These are phyloP conservation scores for Camelina laxa DNA, from an alignment of 345 rosid genomes.

Conservation along the genomic window DNA sequence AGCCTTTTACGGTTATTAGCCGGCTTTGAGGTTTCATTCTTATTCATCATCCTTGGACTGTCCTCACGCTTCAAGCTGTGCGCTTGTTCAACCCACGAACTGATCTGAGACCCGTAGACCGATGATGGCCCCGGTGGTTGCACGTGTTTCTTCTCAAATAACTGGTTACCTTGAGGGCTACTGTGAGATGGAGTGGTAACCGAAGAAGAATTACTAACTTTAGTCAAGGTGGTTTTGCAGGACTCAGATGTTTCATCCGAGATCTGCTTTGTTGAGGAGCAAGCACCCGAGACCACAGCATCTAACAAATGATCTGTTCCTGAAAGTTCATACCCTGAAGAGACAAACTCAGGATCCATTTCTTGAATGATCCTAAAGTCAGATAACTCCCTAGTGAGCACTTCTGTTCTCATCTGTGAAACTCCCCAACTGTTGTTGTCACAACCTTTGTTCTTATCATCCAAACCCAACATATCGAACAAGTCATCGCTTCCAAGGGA, in stretches of 20 bases:
- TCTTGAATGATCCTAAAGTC: constrained; percentile 47
- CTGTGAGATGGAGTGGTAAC: constrained; percentile 53
- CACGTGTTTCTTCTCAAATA: constrained; percentile 52
- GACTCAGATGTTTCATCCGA: constrained; percentile 71
- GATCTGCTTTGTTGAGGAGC: constrained; percentile 63
- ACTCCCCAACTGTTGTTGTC: constrained; percentile 46
- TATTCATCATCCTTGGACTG: constrained; percentile 70
- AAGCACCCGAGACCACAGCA: constrained; percentile 81
- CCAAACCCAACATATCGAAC: constrained; percentile 78
- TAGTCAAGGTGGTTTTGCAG: constrained; percentile 71
- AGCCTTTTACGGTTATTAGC: constrained; percentile 69
- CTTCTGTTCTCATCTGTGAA: constrained; percentile 46
- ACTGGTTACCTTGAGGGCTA: constrained; percentile 49
- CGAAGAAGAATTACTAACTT: constrained; percentile 64
- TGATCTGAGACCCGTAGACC: constrained; percentile 73
- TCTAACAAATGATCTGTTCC: constrained; percentile 82
- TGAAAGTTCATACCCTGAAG: constrained; percentile 49
- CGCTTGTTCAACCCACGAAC: constrained; percentile 85
- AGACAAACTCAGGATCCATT: constrained; percentile 46
- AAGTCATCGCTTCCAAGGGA: constrained; percentile 69
- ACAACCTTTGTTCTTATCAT: constrained; percentile 64
- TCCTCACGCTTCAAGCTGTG: constrained; percentile 56
- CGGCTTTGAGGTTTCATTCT: constrained; percentile 63
- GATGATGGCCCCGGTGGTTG: constrained; percentile 49
- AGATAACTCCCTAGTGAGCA: constrained; percentile 46